Base-by-base conservation (phyloP, 345 rosid genomes). In the Eucalyptus tenuipes region DNA sequence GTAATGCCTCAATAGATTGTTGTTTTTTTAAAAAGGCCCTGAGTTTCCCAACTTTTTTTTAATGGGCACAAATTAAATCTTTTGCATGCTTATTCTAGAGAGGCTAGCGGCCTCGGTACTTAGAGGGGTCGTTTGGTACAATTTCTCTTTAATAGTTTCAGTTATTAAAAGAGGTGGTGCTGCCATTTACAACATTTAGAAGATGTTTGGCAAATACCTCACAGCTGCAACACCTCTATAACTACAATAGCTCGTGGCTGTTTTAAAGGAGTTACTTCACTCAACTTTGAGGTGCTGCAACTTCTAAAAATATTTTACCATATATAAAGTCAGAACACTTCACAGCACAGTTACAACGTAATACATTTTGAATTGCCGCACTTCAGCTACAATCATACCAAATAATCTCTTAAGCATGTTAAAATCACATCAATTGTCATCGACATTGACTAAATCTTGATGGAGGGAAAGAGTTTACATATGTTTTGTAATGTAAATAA, bases 321-420 rank as follows among this genome's bases (percentile, higher is more conserved):
- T 16, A 15, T 15, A 66, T n/a, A 66, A 68, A 68, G 42, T 66
- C 3, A 66, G 3, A 66, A 33, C 24, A 20, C 44, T 68, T 17
- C 4, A 31, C 4, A 4, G 0, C 4, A 71, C 13, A 2, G 2
- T 33, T 17, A 17, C 0, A 8, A 33, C 4, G 0, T 20, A 17
- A 33, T 20, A 31, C 4, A 2, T 68, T 68, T 20, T 31, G 25
- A 10, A 17, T 3, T 17, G 6, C 13, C 2, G 17, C 13, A 71
- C 22, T 68, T 33, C 1, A 6, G 2, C 7, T 33, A 68, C 44
- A 68, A 31, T 3, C 40, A 31, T 4, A 31, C 22, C 40, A 66
- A 66, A 66, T 66, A 5, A 64, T 18, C 40, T n/a, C 18, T 15
- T n/a, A 7, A 64, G 0, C 37, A 8, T 31, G 40, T 66, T 57